These are phyloP conservation scores for Daldinia grandis DNA, from an alignment of 495 filamentous ascomycete species.

Conservation along the genomic window DNA sequence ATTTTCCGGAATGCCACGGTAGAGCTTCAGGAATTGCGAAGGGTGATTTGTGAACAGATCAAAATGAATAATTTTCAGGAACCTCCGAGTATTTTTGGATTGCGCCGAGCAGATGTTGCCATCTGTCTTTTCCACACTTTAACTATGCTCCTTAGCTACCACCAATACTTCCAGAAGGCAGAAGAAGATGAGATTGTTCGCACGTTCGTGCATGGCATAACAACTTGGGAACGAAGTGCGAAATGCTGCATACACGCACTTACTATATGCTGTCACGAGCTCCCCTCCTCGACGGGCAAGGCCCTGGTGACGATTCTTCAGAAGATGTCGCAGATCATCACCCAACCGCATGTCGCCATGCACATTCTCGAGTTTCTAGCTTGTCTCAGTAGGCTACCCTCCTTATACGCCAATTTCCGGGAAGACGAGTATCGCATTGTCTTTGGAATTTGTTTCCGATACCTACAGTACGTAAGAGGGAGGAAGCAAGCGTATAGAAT, in stretches of 20 bases:
- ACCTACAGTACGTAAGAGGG: slow-evolving; percentile 74
- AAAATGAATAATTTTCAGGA: slow-evolving; percentile 76
- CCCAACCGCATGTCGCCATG: slow-evolving; percentile 86
- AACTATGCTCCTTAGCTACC: slow-evolving; percentile 86
- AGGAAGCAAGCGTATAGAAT: slow-evolving; percentile 54
- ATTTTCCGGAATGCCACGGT: slow-evolving; percentile 75
- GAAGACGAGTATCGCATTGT: slow-evolving; percentile 90
- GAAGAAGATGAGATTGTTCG: slow-evolving; percentile 90
- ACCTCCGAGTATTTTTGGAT: slow-evolving; percentile 73
- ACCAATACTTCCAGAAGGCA: slow-evolving; percentile 79
- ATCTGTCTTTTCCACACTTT: slow-evolving; percentile 87
- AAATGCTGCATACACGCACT: slow-evolving; percentile 94
- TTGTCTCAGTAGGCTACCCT: slow-evolving; percentile 82
- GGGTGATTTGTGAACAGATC: slow-evolving; percentile 80
- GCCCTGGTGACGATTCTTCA: slow-evolving; percentile 82
- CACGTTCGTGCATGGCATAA: slow-evolving; percentile 81
- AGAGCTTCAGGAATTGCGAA: slow-evolving; percentile 80
- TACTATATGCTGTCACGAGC: slow-evolving; percentile 91
- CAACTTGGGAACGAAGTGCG: slow-evolving; percentile 83
- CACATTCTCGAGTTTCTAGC: slow-evolving; percentile 95
- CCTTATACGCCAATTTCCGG: slow-evolving; percentile 84
- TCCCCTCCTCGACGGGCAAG: slow-evolving; percentile 83
- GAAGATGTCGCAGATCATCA: slow-evolving; percentile 94
- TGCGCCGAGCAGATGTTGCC: slow-evolving; percentile 88
- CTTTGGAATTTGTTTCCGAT: slow-evolving; percentile 93